These are phyloP conservation scores for Ascochyta lentis DNA, from an alignment of 2,329 filamentous ascomycete species.

Conservation along the genomic window DNA sequence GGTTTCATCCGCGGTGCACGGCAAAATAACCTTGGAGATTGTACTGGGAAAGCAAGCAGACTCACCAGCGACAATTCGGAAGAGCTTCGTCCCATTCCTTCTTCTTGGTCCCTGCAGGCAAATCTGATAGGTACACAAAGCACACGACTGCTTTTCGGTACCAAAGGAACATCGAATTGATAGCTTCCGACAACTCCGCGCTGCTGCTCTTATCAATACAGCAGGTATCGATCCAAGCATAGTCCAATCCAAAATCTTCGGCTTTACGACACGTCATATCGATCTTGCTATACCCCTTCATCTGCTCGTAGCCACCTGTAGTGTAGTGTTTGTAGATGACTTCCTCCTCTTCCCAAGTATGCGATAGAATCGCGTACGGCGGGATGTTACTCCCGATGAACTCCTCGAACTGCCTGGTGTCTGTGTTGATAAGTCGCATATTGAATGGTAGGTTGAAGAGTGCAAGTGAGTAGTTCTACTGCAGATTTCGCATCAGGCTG, in stretches of 20 bases:
- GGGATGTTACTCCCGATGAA: conserved; percentile 4
- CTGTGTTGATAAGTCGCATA: not conserved
- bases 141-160: conserved; percentile 15
- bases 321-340: conserved; percentile 1
- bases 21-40: too few relatives aligned
- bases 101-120: not conserved
- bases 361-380: conserved; percentile 9
- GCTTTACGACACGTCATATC: not conserved
- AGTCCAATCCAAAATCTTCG: not conserved
- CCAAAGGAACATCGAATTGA: not conserved
- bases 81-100: too few relatives aligned
- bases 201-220: conserved; percentile 19
- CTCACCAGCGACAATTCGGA: too few relatives aligned
- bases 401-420: not conserved
- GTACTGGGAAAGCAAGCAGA: too few relatives aligned
- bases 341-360: conserved; percentile 16
- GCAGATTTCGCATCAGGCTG: too few relatives aligned
- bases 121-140: conserved; percentile 18
- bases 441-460: too few relatives aligned
- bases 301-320: not conserved
- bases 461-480: too few relatives aligned
- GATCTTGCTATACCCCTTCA: conserved; percentile 3
- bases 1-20: too few relatives aligned
- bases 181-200: conserved; percentile 4
- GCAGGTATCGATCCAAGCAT: conserved; percentile 9